phyloP scores from a whole-genome alignment of 805 yeast genomes.

The Kluyveromyces dobzhanskii region DNA sequence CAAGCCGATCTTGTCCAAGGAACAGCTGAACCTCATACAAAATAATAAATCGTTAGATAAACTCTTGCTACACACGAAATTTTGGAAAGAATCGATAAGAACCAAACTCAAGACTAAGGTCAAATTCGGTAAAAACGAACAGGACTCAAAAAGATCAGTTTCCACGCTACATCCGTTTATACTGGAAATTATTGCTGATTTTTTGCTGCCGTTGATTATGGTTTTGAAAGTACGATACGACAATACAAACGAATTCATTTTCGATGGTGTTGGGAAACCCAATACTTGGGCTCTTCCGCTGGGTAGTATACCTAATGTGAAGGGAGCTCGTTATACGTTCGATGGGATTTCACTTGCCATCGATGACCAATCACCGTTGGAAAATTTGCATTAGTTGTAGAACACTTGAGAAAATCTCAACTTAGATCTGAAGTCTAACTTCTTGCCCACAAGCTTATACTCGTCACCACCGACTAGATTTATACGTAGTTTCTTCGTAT shows the following conservation, averaged over 20 bases:
- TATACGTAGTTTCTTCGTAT: slow-evolving; percentile 22
- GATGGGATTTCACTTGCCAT: slow-evolving; percentile 6
- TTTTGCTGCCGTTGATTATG: slow-evolving; percentile 21
- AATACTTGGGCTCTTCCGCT: slow-evolving; percentile 16
- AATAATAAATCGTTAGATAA: slow-evolving; percentile 6
- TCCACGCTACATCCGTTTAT: slow-evolving; percentile 18
- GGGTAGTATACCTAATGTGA: slow-evolving; percentile 20
- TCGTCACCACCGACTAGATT: slow-evolving; percentile 39
- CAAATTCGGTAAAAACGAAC: background rate
- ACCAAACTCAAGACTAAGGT: background rate
- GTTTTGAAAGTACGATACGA: slow-evolving; percentile 22
- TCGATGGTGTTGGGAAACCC: slow-evolving; percentile 16
- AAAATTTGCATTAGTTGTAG: slow-evolving; percentile 1
- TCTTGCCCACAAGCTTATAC: slow-evolving; percentile 39
- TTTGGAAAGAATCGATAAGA: slow-evolving; percentile 1
- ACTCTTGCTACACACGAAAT: slow-evolving; percentile 4
- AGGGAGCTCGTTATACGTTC: slow-evolving; percentile 19
- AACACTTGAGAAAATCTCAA: slow-evolving; percentile 33
- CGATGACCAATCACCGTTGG: background rate
- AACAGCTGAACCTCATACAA: slow-evolving; percentile 7
- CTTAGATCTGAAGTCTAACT: slow-evolving; percentile 38
- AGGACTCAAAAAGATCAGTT: slow-evolving; percentile 1
- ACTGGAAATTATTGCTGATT: slow-evolving; percentile 18
- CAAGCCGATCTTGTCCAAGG: slow-evolving; percentile 5
- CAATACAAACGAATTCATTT: slow-evolving; percentile 24